Evolutionary conservation across 495 filamentous ascomycete genomes (phyloP).

Genomic region (Talaromyces nanjingensis): DNA sequence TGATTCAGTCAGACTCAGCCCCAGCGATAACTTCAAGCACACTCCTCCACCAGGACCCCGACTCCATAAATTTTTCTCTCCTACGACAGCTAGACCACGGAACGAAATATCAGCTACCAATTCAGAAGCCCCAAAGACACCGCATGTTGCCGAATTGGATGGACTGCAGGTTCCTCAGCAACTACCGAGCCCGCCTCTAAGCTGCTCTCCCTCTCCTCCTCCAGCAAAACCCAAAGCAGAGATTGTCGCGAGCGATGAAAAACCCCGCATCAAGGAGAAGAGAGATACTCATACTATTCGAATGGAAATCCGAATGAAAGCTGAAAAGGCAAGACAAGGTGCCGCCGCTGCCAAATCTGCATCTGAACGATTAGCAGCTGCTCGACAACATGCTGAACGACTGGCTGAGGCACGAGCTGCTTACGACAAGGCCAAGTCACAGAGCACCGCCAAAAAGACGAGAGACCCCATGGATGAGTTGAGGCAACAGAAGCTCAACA

Average conservation of each 20-base stretch:
- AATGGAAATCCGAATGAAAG: slow-evolving; percentile 9
- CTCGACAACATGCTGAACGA: slow-evolving; percentile 8
- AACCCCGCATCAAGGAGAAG: neutral
- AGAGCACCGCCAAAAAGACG: neutral
- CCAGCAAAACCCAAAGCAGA: neutral
- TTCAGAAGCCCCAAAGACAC: neutral
- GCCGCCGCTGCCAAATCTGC: slow-evolving; percentile 7
- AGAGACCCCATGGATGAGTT: slow-evolving; percentile 1
- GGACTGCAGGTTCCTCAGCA: slow-evolving; percentile 27
- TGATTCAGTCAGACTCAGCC: neutral
- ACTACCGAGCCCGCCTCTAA: slow-evolving; percentile 5
- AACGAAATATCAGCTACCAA: neutral
- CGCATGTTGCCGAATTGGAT: slow-evolving; percentile 32
- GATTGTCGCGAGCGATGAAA: neutral
- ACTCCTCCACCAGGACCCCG: neutral
- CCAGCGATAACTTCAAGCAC: neutral
- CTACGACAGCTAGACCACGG: neutral
- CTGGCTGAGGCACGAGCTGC: slow-evolving; percentile 9
- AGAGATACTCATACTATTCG: slow-evolving; percentile 6
- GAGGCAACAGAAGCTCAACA: slow-evolving; percentile 4
- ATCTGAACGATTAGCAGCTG: slow-evolving; percentile 2
- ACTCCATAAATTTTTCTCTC: neutral
- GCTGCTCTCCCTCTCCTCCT: slow-evolving; percentile 3
- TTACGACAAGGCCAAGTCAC: slow-evolving; percentile 6
- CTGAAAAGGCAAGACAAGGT: slow-evolving; percentile 9